A percentile compares a stretch with the other conserved stretches of the same genome.
These are phyloP conservation scores for Amylostereum chailletii DNA, from an alignment of 1,284 basidiomycete species.

Conservation along the genomic window DNA sequence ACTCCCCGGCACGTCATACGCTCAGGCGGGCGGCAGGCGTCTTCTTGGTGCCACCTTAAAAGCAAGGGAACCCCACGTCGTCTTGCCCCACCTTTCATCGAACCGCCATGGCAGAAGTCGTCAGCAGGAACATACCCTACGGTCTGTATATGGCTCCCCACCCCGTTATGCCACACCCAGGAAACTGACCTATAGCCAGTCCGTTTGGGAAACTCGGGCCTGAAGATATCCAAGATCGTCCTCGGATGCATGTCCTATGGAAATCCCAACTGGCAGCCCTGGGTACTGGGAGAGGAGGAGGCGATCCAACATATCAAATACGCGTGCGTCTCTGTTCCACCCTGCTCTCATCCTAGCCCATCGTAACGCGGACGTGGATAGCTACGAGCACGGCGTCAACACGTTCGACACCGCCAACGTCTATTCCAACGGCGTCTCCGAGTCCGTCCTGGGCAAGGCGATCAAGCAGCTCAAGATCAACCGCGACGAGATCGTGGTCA, in stretches of 20 bases:
- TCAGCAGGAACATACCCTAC: neutral
- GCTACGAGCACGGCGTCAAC: slow-evolving; percentile 43
- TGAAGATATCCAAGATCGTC: slow-evolving; percentile 18
- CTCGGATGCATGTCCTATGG: slow-evolving; percentile 32
- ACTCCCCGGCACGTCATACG: too few relatives aligned
- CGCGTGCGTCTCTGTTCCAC: slow-evolving; percentile 25
- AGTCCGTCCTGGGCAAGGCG: neutral
- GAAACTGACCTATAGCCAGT: neutral
- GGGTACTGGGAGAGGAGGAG: slow-evolving; percentile 52
- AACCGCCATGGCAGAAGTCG: neutral
- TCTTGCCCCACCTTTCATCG: too few relatives aligned
- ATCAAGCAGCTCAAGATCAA: neutral
- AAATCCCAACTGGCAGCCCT: slow-evolving; percentile 18
- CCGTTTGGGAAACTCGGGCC: slow-evolving; percentile 7
- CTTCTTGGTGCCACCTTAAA: too few relatives aligned
- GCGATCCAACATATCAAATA: slow-evolving; percentile 48
- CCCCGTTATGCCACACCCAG: neutral
- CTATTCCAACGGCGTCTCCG: neutral
- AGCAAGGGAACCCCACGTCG: too few relatives aligned
- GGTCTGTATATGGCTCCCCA: neutral
- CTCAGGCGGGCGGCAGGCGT: too few relatives aligned
- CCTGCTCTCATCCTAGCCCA: neutral
- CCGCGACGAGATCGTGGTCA: neutral
- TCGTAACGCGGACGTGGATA: neutral
- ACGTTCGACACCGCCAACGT: slow-evolving; percentile 63